Evolutionary conservation across 1,284 basidiomycete genomes (phyloP).

Genomic region (Acaromyces ingoldii): DNA sequence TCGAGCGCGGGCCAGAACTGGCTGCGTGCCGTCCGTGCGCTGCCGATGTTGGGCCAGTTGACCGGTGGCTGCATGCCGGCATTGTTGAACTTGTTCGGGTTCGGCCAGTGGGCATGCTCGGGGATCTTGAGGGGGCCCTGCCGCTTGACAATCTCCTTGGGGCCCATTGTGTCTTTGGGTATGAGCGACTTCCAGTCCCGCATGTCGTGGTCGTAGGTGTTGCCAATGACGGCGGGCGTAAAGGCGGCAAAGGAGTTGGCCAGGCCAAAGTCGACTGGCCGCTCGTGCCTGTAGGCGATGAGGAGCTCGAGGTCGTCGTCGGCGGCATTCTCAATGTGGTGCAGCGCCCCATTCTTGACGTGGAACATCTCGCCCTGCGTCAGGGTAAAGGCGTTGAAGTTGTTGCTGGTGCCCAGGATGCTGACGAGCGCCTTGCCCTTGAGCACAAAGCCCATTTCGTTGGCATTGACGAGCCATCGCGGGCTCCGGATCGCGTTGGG

Average conservation of each 20-base stretch:
- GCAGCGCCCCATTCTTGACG: neutral
- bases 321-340: neutral
- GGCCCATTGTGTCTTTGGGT: too few species aligned
- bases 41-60: neutral
- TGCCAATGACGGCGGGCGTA: neutral
- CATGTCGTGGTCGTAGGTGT: neutral
- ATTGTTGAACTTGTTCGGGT: neutral
- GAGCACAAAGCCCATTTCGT: neutral
- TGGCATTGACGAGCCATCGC: neutral
- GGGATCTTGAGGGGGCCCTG: neutral
- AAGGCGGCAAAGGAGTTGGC: neutral
- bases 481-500: neutral
- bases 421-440: neutral
- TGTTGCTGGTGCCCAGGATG: neutral
- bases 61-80: too few species aligned
- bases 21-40: neutral
- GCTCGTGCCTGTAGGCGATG: neutral
- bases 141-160: neutral
- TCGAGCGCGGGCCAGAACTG: neutral
- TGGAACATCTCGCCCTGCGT: neutral
- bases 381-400: neutral
- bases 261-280: neutral
- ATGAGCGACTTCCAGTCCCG: neutral
- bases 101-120: neutral
- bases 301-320: neutral